phyloP scores from a whole-genome alignment of 1,284 basidiomycete genomes.

The Xerocomus cyaneibrunnescens region DNA sequence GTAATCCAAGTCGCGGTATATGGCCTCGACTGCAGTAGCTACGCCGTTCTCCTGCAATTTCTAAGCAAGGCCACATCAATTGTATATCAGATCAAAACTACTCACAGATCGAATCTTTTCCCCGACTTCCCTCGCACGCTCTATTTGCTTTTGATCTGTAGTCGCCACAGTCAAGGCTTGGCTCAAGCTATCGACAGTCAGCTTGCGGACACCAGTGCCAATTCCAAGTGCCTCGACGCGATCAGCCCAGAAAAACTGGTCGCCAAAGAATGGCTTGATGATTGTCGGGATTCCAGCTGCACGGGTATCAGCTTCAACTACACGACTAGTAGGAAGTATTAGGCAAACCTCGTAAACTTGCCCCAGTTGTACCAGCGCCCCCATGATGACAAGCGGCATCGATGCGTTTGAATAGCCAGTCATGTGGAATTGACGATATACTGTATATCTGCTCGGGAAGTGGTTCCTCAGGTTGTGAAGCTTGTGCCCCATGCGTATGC shows the following conservation, averaged over 20 bases:
- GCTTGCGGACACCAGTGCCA: slow-evolving; percentile 81
- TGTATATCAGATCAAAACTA: slow-evolving; percentile 10
- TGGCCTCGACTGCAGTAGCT: slow-evolving; percentile 82
- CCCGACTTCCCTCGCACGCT: slow-evolving; percentile 78
- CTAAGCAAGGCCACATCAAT: slow-evolving; percentile 8
- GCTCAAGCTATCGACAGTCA: slow-evolving; percentile 76
- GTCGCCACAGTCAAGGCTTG: slow-evolving; percentile 82
- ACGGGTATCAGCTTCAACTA: slow-evolving; percentile 7
- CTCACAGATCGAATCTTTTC: slow-evolving; percentile 79
- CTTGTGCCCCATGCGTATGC: slow-evolving; percentile 62
- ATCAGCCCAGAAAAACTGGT: slow-evolving; percentile 97
- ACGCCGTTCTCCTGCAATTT: slow-evolving; percentile 81
- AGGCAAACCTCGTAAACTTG: slow-evolving; percentile 77
- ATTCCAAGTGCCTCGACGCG: slow-evolving; percentile 92
- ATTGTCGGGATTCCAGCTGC: slow-evolving; percentile 92
- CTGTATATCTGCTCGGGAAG: slow-evolving; percentile 78
- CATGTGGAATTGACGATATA: slow-evolving; percentile 90
- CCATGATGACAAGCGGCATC: slow-evolving; percentile 98
- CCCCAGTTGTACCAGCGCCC: slow-evolving; percentile 94
- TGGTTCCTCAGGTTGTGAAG: slow-evolving; percentile 61
- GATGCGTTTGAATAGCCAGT: slow-evolving; percentile 94
- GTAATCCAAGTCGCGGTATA: slow-evolving; percentile 92
- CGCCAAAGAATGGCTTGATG: slow-evolving; percentile 97
- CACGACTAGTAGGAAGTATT: neutral
- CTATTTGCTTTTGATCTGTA: slow-evolving; percentile 84